Evolutionary conservation across 148 eudicot genomes (phyloP), one percentile per base, ranked within the genome.

Genomic region (Rhododendron kiyosumense): DNA sequence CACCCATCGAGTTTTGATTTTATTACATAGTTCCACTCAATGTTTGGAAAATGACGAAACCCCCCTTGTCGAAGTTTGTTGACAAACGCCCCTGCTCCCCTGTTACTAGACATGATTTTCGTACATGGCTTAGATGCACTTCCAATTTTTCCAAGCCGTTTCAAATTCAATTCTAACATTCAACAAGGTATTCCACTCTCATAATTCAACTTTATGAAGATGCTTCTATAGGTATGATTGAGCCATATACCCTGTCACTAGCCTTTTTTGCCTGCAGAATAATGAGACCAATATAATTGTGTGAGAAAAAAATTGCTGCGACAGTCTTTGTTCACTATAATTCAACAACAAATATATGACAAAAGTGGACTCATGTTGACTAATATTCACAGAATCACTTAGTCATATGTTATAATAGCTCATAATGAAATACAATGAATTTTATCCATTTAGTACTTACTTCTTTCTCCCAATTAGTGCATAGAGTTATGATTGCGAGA

Each of bases 381-480:
- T n/a, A 61, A 22, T 6, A 61, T 10, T 22, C 26, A 61, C 2
- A 5, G n/a, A 20, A 59, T 59, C 65, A 7, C 52, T 13, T 10
- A 49, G 14, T 52, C 18, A 5, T 52, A 2, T 0, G 17, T 51
- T 51, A 14, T 52, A 52, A 4, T 52, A 3, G 4, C 0, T 52
- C 3, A 18, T 26, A 28, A 32, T 8, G 2, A 5, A 71, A 71
- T 30, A 28, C 41, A 30, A 0, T 30, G 18, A 30, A 30, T n/a
- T n/a, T n/a, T n/a, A n/a, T n/a, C 24, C 46, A 24, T 3, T 24
- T 4, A 61, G n/a, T 20, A 26, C 81, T 24, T 91, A 94, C 98
- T 86, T 92, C 92, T 79, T 87, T 79, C 30, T 92, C 94, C 96
- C 98, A 94, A 26, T 93, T 85, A 24, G 91, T 92, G 49, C 91